Evolutionary conservation across 345 rosid species (phyloP).

Genomic region (Bruguiera gymnorhiza): DNA sequence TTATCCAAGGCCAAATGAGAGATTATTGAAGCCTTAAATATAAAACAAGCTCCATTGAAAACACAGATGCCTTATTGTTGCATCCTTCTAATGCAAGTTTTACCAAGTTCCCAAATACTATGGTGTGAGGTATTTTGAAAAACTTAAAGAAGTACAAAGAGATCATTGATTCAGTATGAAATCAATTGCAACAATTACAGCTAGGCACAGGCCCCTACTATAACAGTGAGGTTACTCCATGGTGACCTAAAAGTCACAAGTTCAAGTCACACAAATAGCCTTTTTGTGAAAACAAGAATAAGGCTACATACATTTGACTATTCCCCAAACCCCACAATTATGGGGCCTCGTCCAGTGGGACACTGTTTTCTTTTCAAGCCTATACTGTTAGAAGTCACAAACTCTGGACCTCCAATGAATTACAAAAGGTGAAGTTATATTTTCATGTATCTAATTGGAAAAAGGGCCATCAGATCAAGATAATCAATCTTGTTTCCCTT

Average conservation of each 20-base stretch:
- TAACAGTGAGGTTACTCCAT: background rate
- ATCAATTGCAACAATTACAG: background rate
- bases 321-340: too few species aligned
- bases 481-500: background rate
- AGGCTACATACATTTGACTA: too few species aligned
- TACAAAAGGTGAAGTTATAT: background rate
- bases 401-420: background rate
- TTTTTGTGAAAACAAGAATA: too few species aligned
- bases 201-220: background rate
- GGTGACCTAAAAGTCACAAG: too few species aligned
- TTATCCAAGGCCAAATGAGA: background rate
- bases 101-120: background rate
- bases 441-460: too few species aligned
- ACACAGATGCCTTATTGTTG: background rate
- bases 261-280: too few species aligned
- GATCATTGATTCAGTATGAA: background rate
- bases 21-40: too few species aligned
- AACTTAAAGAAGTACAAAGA: background rate
- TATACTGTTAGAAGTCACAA: background rate
- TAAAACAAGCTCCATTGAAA: too few species aligned
- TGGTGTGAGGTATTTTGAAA: background rate
- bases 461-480: slow-evolving; percentile 1
- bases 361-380: too few species aligned
- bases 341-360: too few species aligned
- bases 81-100: background rate